Conservation (phyloP, 768 basidiomycete genomes). For the Boletus vermiculosoides region DNA sequence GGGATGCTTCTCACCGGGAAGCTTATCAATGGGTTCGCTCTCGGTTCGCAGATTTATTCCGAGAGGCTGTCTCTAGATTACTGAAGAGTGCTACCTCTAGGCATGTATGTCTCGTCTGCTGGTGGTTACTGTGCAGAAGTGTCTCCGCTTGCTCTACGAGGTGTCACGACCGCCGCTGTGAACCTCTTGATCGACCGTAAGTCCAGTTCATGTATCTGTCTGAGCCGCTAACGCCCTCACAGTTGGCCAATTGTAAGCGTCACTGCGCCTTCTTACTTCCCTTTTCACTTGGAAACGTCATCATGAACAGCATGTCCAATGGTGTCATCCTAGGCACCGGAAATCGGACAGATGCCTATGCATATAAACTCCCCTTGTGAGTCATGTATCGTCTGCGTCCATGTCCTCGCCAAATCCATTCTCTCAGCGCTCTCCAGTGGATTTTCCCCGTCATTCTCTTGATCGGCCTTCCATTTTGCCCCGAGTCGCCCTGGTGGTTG, state of each 20-base stretch:
- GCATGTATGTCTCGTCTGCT: slow-evolving; percentile 26
- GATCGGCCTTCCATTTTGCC: slow-evolving; percentile 32
- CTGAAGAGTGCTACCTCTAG: not conserved
- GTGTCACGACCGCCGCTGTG: slow-evolving; percentile 25
- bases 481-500: slow-evolving; percentile 36
- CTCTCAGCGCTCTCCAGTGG: slow-evolving; percentile 30
- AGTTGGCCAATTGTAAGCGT: slow-evolving; percentile 28
- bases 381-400: not conserved
- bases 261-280: not conserved
- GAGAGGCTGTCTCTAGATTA: not conserved
- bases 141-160: slow-evolving; percentile 28
- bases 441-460: slow-evolving; percentile 33
- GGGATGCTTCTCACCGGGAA: slow-evolving; percentile 26
- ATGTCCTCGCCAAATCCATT: not conserved
- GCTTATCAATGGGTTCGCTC: slow-evolving; percentile 26
- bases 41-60: slow-evolving; percentile 11
- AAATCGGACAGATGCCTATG: slow-evolving; percentile 18
- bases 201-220: not conserved
- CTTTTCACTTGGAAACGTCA: not conserved
- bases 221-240: not conserved
- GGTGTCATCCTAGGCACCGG: slow-evolving; percentile 27
- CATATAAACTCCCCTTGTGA: slow-evolving; percentile 29
- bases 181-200: slow-evolving; percentile 27
- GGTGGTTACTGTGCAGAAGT: slow-evolving; percentile 28
- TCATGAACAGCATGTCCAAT: slow-evolving; percentile 20